Conservation (phyloP, 1,284 basidiomycete species). For the Ceratobasidium sp. region DNA sequence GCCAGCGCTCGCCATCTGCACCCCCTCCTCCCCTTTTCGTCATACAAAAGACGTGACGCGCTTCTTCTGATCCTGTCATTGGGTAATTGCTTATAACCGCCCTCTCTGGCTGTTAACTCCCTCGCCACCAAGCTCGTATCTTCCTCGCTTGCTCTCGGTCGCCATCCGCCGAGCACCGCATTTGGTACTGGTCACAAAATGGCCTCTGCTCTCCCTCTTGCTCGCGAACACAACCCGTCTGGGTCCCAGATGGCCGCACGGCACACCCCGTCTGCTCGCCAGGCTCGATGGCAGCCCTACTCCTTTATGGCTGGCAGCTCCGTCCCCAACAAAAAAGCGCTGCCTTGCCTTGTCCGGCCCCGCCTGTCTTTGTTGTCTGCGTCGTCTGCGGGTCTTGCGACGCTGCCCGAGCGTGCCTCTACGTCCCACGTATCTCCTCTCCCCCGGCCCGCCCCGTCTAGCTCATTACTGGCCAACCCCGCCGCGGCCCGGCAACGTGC, state of each 20-base stretch:
- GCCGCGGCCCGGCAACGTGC: not conserved
- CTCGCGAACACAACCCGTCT: slow-evolving; percentile 17
- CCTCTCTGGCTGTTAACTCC: not conserved
- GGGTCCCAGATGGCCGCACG: slow-evolving; percentile 28
- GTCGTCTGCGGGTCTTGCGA: not conserved
- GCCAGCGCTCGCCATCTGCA: not conserved
- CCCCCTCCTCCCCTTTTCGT: slow-evolving; percentile 23
- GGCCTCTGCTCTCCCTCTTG: slow-evolving; percentile 5
- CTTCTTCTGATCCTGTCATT: slow-evolving; percentile 38
- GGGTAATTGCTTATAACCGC: not conserved
- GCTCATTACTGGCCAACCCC: not conserved
- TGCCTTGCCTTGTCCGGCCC: slow-evolving; percentile 32
- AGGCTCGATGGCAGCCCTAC: slow-evolving; percentile 38
- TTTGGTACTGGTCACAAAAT: not conserved
- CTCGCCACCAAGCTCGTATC: not conserved
- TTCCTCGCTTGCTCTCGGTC: slow-evolving; percentile 1
- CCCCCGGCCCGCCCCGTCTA: not conserved
- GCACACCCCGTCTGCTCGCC: slow-evolving; percentile 7
- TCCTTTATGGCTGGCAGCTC: slow-evolving; percentile 19
- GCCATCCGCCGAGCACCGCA: not conserved
- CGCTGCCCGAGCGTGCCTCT: not conserved
- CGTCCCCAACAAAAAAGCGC: slow-evolving; percentile 40
- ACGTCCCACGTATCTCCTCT: not conserved
- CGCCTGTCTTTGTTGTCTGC: not conserved
- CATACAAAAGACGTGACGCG: slow-evolving; percentile 31